phyloP scores from a whole-genome alignment of 1,284 basidiomycete species.

The Nidula niveotomentosa region DNA sequence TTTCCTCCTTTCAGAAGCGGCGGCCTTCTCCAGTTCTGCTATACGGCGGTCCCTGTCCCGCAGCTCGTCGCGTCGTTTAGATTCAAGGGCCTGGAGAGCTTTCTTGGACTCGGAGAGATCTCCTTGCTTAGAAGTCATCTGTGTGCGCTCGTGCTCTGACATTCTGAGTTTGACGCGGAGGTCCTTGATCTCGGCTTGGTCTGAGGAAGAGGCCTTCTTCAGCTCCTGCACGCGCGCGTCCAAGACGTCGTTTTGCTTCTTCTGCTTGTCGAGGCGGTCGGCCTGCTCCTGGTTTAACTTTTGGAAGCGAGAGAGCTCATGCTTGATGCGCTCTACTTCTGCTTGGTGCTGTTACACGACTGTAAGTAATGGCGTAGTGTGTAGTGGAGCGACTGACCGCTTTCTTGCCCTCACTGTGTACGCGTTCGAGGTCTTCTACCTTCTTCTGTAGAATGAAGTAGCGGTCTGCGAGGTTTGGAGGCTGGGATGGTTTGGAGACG shows the following conservation, averaged over 20 bases:
- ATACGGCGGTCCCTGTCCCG: conserved; percentile 54
- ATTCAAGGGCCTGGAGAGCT: conserved; percentile 45
- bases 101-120: conserved; percentile 55
- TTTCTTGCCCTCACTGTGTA: conserved; percentile 68
- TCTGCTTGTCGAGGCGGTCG: conserved; percentile 58
- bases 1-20: conserved; percentile 49
- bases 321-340: conserved; percentile 58
- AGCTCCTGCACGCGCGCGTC: conserved; percentile 58
- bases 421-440: conserved; percentile 63
- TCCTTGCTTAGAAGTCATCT: conserved; percentile 48
- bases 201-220: conserved; percentile 45
- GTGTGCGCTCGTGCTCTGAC: conserved; percentile 58
- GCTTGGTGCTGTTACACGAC: conserved; percentile 45
- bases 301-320: conserved; percentile 50
- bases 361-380: background rate
- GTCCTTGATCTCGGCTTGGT: conserved; percentile 64
- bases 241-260: conserved; percentile 56
- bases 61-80: conserved; percentile 50
- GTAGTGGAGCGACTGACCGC: conserved; percentile 39
- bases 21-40: conserved; percentile 52
- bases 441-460: conserved; percentile 59
- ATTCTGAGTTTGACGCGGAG: conserved; percentile 57
- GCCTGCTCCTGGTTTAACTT: conserved; percentile 50
- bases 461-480: conserved; percentile 32
- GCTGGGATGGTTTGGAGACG: conserved; percentile 8